These are phyloP conservation scores for Luffa aegyptiaca DNA, from an alignment of 306 rosid genomes.

Conservation along the genomic window DNA sequence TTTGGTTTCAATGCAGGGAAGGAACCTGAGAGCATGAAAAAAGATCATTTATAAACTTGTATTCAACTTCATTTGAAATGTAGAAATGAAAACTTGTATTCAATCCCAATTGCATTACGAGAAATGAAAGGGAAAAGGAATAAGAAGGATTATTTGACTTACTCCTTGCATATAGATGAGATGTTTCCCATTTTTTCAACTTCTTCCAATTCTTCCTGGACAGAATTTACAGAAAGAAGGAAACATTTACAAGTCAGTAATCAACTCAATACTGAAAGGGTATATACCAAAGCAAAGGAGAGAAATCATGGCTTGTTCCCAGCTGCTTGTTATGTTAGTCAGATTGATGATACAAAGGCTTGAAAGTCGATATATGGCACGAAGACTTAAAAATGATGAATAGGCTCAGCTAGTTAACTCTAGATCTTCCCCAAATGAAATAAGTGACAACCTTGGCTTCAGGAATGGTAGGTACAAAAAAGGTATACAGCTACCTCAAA, in stretches of 20 bases:
- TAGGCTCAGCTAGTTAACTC: neutral
- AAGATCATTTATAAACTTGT: neutral
- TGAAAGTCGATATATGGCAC: neutral
- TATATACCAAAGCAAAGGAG: neutral
- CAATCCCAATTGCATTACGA: neutral
- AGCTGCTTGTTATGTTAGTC: neutral
- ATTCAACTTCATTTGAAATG: neutral
- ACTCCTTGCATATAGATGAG: slow-evolving; percentile 59
- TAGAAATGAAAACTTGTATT: neutral
- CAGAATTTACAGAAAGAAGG: slow-evolving; percentile 7
- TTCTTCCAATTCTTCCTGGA: slow-evolving; percentile 69
- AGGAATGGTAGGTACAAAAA: neutral
- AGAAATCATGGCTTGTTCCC: neutral
- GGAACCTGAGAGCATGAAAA: slow-evolving; percentile 30
- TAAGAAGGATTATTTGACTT: slow-evolving; percentile 25
- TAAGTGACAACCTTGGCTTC: neutral
- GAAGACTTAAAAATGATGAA: neutral
- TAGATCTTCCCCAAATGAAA: neutral
- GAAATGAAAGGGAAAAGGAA: neutral
- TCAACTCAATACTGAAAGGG: neutral
- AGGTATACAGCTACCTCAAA: neutral
- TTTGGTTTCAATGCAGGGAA: slow-evolving; percentile 31
- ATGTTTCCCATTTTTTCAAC: slow-evolving; percentile 51
- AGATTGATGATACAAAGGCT: neutral
- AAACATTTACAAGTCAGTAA: neutral